These are phyloP conservation scores for Corylus americana DNA, from an alignment of 306 rosid genomes.

Conservation along the genomic window DNA sequence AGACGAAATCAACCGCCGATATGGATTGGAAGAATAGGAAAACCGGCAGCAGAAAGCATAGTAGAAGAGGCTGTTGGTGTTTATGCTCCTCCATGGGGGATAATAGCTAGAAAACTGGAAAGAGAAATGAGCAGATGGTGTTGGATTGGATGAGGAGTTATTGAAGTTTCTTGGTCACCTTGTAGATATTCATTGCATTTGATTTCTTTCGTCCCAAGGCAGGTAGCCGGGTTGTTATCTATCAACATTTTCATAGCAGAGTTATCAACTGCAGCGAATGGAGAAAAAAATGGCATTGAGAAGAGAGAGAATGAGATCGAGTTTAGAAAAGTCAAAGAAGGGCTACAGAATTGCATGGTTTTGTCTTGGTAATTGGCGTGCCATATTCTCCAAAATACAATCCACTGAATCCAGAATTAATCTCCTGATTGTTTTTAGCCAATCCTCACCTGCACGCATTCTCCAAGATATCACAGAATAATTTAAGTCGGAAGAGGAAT, in stretches of 20 bases:
- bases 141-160: neutral
- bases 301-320: too few relatives aligned
- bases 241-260: neutral
- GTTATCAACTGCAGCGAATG: neutral
- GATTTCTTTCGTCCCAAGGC: neutral
- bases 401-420: too few relatives aligned
- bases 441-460: too few relatives aligned
- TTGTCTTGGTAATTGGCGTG: too few relatives aligned
- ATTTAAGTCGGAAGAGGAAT: too few relatives aligned
- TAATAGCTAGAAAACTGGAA: too few relatives aligned
- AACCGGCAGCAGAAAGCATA: slow-evolving; percentile 23
- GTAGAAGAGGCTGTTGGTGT: slow-evolving; percentile 13
- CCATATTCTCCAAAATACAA: too few relatives aligned
- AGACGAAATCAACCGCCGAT: slow-evolving; percentile 57
- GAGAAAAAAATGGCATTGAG: too few relatives aligned
- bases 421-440: too few relatives aligned
- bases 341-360: too few relatives aligned
- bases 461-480: too few relatives aligned
- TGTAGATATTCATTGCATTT: neutral
- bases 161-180: slow-evolving; percentile 9
- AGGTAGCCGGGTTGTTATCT: neutral
- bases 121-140: neutral
- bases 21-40: slow-evolving; percentile 25
- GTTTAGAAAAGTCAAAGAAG: too few relatives aligned
- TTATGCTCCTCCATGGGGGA: slow-evolving; percentile 31